Evolutionary conservation across 164 flowering plant species (phyloP), one percentile per base, ranked within the genome.

Genomic region (Euptelea pleiosperma): DNA sequence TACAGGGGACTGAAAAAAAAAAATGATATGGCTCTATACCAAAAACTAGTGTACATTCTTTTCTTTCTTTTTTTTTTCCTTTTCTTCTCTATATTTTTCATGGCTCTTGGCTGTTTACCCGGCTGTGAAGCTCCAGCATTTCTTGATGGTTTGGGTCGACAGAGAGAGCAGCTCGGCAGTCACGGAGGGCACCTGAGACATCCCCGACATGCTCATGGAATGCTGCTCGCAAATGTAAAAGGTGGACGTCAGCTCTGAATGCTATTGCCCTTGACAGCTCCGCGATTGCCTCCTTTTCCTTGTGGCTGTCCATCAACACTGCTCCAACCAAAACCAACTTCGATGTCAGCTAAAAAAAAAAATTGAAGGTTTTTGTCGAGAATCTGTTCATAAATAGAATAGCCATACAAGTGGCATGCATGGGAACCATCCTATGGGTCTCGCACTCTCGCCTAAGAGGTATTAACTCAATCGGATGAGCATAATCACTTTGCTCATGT

Each of bases 221-320:
- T 28, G 96, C 95, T 0, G 99, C 99, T 16, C 99, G 76, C 24
- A 90, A 61, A 69, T 94, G 99, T 11, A 94, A 79, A 41, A 94
- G 96, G 52, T 94, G 95, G 56, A 94, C 84, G 65, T 94, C 99
- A 1, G 96, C 96, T 73, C 90, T 90, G 75, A 94, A 90, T 36
- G 95, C 95, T 28, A 90, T 88, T 16, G 99, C 99, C 63, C 82
- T 79, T 6, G 99, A 84, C 10, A 94, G 81, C 69, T 94, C 99
- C 33, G 79, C 81, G 45, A 94, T 90, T 28, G 99, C 99, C 70
- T 94, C 99, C 41, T 75, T 78, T 72, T 82, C 93, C 70, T 88
- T 84, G 79, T 77, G 92, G 75, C 75, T 81, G 78, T 94, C 99
- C 99, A 94, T 94, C 66, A 90, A 70, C n/a, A 94, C 99, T 94